phyloP scores from a whole-genome alignment of 306 rosid species.

The Cajanus cajan region DNA sequence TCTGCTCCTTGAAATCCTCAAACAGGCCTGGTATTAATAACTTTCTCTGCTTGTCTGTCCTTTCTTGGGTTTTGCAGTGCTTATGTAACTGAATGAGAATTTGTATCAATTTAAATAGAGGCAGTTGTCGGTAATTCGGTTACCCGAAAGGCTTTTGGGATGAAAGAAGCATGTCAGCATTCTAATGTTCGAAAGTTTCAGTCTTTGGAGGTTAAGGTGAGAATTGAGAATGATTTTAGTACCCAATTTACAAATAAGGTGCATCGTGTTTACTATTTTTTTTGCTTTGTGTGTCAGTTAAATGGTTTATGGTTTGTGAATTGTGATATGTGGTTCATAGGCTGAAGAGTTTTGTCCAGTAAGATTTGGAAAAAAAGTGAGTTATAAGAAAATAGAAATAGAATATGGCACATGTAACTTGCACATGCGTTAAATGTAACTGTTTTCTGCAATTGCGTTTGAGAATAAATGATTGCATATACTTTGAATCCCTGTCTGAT shows the following conservation, averaged over 20 bases:
- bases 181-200: conserved; percentile 57
- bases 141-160: conserved; percentile 50
- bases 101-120: conserved; percentile 39
- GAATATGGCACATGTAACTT: conserved; percentile 18
- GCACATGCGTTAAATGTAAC: not conserved
- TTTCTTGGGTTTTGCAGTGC: not conserved
- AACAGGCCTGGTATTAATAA: conserved; percentile 58
- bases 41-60: not conserved
- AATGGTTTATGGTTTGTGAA: conserved; percentile 16
- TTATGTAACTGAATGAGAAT: conserved; percentile 9
- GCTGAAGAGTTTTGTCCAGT: conserved; percentile 1
- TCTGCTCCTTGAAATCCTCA: conserved; percentile 65
- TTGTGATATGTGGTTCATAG: conserved; percentile 20
- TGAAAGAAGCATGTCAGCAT: conserved; percentile 50
- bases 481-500: conserved; percentile 21
- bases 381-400: not conserved
- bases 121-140: conserved; percentile 44
- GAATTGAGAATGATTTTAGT: conserved; percentile 36
- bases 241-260: not conserved
- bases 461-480: not conserved
- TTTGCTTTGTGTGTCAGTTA: not conserved
- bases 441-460: not conserved
- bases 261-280: not conserved
- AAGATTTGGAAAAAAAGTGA: not conserved
- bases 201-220: conserved; percentile 79